phyloP scores from a whole-genome alignment of 2,329 filamentous ascomycete species.

The Exophiala dermatitidis region DNA sequence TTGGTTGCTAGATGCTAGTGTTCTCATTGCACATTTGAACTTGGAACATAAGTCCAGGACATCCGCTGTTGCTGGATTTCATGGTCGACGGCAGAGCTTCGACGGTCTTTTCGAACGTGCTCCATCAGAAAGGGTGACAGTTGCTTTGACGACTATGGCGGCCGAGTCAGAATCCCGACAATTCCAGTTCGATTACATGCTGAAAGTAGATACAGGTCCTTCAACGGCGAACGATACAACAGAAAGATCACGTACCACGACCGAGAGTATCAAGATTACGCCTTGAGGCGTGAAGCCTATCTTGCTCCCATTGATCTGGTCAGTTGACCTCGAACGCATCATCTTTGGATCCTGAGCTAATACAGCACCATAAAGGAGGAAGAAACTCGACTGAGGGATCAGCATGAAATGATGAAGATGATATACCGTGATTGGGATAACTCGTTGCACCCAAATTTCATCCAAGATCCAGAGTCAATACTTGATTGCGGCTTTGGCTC shows the following conservation, averaged over 20 bases:
- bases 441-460: slow-evolving; percentile 9
- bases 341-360: neutral
- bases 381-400: slow-evolving; percentile 13
- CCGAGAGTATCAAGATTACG: slow-evolving; percentile 18
- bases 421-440: slow-evolving; percentile 17
- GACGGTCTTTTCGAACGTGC: neutral
- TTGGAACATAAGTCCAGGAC: neutral
- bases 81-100: neutral
- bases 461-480: slow-evolving; percentile 9
- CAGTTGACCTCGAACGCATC: neutral
- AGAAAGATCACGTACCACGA: slow-evolving; percentile 14
- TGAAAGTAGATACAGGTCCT: neutral
- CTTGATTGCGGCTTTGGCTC: slow-evolving; percentile 19
- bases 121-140: neutral
- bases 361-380: slow-evolving; percentile 8
- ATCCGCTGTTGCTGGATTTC: neutral
- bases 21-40: neutral
- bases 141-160: neutral
- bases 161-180: neutral
- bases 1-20: neutral
- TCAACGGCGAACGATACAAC: slow-evolving; percentile 5
- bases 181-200: neutral
- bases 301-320: slow-evolving; percentile 14
- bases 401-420: slow-evolving; percentile 16
- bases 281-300: slow-evolving; percentile 11